Evolutionary conservation across 2,329 filamentous ascomycete genomes (phyloP), one percentile per base, ranked within the genome.

Genomic region (Zasmidium angulare): DNA sequence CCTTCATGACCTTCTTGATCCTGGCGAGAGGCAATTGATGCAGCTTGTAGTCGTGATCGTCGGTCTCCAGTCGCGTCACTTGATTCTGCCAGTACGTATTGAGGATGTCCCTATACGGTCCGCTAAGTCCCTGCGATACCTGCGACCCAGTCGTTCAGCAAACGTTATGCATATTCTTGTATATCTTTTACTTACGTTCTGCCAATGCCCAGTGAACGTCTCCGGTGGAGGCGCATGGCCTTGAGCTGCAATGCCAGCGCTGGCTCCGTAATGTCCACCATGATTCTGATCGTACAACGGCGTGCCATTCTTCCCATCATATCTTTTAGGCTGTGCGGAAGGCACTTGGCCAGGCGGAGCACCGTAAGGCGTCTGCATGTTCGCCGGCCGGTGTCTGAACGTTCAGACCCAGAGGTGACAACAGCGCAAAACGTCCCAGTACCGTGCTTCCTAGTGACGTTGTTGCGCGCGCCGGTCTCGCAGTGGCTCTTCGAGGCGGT

Each of bases 1-100:
- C 95, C 79, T 99, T 99, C 95, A 99, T 99, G 66, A 99, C 95
- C 77, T 99, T 99, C 82, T 99, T 99, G 80, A 99, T 99, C 56
- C 95, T 89, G n/a, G 95, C 95, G 46, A 99, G 83, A 1, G 95
- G 95, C 43, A 99, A 83, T 76, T 98, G 95, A 75, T 99, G 95
- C 58, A 98, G 85, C 78, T 99, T 99, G 83, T 98, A 99, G 77
- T 99, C 95, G 76, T 99, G 95, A 51, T 89, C 91, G 70, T 98
- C 95, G 61, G 85, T 91, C 78, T 99, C 95, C 60, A 99, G 86
- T 75, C 96, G 92, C 67, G 89, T 93, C 79, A 99, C 96, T 63
- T 93, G 95, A 72, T 99, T 93, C 77, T 99, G 95, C 95, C 95
- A 99, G 79, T 99, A 99, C 4, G 93, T 97, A 47, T 96, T 97